Evolutionary conservation across 768 basidiomycete species (phyloP).

Genomic region (Gymnopilus dilepis): DNA sequence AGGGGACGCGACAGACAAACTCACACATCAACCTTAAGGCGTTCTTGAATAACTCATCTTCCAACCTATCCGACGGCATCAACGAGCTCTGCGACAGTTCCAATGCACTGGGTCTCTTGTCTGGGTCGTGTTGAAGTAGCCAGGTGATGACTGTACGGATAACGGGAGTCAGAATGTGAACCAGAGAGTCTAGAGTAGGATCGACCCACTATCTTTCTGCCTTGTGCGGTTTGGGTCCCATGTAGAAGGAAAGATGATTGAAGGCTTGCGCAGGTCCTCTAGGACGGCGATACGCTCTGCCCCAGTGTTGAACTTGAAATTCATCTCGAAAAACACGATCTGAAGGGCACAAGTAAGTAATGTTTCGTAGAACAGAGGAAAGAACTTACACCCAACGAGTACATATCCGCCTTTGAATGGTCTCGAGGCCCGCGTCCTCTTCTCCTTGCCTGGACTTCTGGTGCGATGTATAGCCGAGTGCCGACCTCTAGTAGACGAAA

Average conservation of each 20-base stretch:
- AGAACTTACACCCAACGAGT: slow-evolving; percentile 81
- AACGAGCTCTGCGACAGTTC: slow-evolving; percentile 82
- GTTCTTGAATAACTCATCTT: slow-evolving; percentile 87
- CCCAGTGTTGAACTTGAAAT: slow-evolving; percentile 79
- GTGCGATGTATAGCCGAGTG: slow-evolving; percentile 91
- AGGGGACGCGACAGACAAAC: slow-evolving; percentile 24
- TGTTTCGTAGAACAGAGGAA: background rate
- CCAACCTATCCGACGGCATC: slow-evolving; percentile 69
- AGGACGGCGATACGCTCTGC: slow-evolving; percentile 86
- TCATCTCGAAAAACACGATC: slow-evolving; percentile 99
- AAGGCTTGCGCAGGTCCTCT: slow-evolving; percentile 74
- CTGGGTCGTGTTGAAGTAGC: slow-evolving; percentile 83
- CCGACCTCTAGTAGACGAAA: slow-evolving; percentile 70
- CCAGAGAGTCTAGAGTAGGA: background rate
- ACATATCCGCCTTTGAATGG: slow-evolving; percentile 92
- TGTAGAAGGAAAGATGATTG: slow-evolving; percentile 73
- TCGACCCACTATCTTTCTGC: slow-evolving; percentile 65
- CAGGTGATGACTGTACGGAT: slow-evolving; percentile 66
- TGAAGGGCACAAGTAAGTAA: slow-evolving; percentile 34
- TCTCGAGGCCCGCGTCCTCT: slow-evolving; percentile 65
- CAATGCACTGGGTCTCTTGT: slow-evolving; percentile 77
- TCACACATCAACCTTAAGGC: slow-evolving; percentile 77
- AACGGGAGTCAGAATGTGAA: background rate
- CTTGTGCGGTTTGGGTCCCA: slow-evolving; percentile 70
- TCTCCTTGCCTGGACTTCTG: slow-evolving; percentile 73